These are phyloP conservation scores for Lantana camara DNA, from an alignment of 257 asterid genomes.

Conservation along the genomic window DNA sequence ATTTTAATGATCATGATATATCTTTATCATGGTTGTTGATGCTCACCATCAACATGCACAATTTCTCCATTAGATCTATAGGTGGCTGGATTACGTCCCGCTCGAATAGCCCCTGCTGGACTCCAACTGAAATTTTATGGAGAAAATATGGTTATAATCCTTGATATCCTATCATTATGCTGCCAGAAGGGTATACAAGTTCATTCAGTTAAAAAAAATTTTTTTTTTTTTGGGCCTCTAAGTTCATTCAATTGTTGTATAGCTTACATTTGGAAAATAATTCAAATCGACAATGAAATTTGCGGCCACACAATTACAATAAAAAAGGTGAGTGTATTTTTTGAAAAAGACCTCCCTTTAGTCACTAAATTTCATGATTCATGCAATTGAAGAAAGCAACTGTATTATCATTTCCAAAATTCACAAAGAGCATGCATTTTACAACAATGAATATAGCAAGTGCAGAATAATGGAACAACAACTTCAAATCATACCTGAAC, in stretches of 20 bases:
- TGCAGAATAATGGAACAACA: slow-evolving; percentile 1
- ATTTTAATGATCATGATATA: slow-evolving; percentile 2
- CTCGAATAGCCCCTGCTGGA: slow-evolving; percentile 90
- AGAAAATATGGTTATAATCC: no score
- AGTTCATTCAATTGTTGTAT: no score
- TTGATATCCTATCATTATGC: no score
- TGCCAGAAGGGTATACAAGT: not conserved
- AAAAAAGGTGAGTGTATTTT: no score
- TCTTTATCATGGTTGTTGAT: slow-evolving; percentile 8
- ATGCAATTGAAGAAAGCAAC: no score
- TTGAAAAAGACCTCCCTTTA: no score
- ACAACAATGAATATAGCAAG: slow-evolving; percentile 1
- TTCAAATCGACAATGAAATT: no score
- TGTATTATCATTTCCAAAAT: not conserved
- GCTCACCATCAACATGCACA: slow-evolving; percentile 77
- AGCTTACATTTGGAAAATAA: no score
- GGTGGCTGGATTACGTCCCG: slow-evolving; percentile 82
- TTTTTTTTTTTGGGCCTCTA: no score
- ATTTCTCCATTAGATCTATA: slow-evolving; percentile 71
- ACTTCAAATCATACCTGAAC: slow-evolving; percentile 74
- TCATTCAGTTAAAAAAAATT: no score
- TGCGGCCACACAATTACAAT: no score
- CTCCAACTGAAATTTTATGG: slow-evolving; percentile 73
- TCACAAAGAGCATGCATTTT: slow-evolving; percentile 1
- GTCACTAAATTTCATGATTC: no score